Evolutionary conservation across 2,329 filamentous ascomycete genomes (phyloP).

Genomic region (Epichloe glyceriae): DNA sequence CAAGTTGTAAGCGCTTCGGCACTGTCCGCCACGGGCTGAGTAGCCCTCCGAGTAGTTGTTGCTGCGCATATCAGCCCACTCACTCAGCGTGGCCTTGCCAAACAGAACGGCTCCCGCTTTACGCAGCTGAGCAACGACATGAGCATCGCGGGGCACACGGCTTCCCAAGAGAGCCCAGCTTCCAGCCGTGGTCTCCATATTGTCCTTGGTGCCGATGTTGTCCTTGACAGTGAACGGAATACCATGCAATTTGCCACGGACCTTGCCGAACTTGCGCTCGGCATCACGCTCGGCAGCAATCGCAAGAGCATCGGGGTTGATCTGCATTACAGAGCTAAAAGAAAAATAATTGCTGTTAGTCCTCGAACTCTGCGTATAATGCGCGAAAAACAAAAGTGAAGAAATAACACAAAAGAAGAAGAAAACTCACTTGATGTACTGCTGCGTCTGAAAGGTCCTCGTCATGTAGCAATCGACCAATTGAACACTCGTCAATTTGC

Average conservation of each 20-base stretch:
- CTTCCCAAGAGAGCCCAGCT: conserved; percentile 53
- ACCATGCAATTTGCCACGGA: conserved; percentile 57
- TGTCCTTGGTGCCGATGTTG: conserved; percentile 55
- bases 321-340: conserved; percentile 43
- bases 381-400: too few species aligned
- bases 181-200: conserved; percentile 63
- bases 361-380: too few species aligned
- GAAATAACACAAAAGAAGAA: not conserved
- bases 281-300: conserved; percentile 49
- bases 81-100: conserved; percentile 57
- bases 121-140: conserved; percentile 48
- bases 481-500: conserved; percentile 42
- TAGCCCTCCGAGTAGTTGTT: conserved; percentile 58
- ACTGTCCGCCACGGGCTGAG: conserved; percentile 50
- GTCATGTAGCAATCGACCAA: conserved; percentile 50
- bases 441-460: conserved; percentile 46
- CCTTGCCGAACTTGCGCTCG: conserved; percentile 41
- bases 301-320: conserved; percentile 52
- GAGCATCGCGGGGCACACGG: conserved; percentile 53
- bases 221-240: conserved; percentile 68
- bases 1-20: conserved; percentile 54
- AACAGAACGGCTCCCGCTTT: conserved; percentile 55
- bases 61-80: conserved; percentile 63
- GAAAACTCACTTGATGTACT: conserved; percentile 45
- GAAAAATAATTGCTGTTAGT: too few species aligned